Base-by-base conservation (phyloP, 164 flowering plant species). In the Vitis cinerea region DNA sequence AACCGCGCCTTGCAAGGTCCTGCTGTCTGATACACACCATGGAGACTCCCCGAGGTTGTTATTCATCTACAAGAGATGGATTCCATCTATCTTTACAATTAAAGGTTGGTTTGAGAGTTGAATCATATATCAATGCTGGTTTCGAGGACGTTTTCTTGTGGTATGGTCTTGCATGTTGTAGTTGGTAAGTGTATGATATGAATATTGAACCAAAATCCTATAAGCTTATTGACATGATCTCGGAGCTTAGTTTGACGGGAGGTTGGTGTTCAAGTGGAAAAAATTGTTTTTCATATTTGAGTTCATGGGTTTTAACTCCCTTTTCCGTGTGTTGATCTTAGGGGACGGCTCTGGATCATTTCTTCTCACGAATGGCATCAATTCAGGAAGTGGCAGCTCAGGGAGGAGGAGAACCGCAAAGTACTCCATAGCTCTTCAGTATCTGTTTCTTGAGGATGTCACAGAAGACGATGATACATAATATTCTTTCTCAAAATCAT, bases 51-150 rank as follows among this genome's bases (percentile, higher is more conserved):
- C 97, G 9, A 90, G 93, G 77, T 77, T 83, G 72, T 79, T 90
- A 7, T 93, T 81, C 75, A 84, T 95, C 59, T 93, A 92, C 74
- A 91, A 86, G 84, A 90, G 93, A 83, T 95, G 99, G 99, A 71
- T 88, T 29, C 72, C 86, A 2, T 77, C 86, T 63, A 81, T 92
- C 54, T 91, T 83, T 66, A 87, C 88, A 1, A 74, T 90, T 47
- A 83, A 81, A 85, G 93, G 98, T 92, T 30, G 37, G 82, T 72
- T 37, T 15, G 12, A 1, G 12, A 29, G 7, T 10, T 30, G 8
- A 37, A 23, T 29, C 1, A 37, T 37, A 0, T 37, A 4, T 31
- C 11, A 6, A 61, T 17, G 1, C 10, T 55, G 44, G 4, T 65
- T 63, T 23, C n/a, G 48, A 10, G 44, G 44, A 23, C 27, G 0